Conservation (phyloP, 148 eudicot species). For the Vaccinium myrtillus region DNA sequence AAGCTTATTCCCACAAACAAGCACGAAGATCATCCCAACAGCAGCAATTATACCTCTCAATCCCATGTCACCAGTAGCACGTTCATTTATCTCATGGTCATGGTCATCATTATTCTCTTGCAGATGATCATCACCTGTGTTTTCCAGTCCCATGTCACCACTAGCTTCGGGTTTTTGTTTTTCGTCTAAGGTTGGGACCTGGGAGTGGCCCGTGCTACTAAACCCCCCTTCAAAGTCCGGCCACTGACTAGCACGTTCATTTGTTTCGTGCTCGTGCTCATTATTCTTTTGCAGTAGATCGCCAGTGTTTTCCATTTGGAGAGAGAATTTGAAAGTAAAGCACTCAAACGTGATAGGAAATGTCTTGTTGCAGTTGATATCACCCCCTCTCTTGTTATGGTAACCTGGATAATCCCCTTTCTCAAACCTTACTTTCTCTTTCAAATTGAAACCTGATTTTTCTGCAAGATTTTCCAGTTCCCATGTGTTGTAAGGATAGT, state of each 20-base stretch:
- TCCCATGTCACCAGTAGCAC: background rate
- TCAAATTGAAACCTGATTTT: conserved; percentile 12
- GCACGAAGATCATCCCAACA: background rate
- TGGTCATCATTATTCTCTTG: background rate
- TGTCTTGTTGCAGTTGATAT: conserved; percentile 16
- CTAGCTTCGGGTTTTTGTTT: too few relatives aligned
- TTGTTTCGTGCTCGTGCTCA: background rate
- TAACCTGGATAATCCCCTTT: conserved; percentile 30
- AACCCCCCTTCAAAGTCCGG: too few relatives aligned
- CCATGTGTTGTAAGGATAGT: conserved; percentile 23
- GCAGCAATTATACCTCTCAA: background rate
- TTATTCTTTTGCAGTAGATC: background rate
- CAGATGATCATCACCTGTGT: background rate
- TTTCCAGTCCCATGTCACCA: background rate
- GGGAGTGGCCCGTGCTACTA: too few relatives aligned
- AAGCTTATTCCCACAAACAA: background rate
- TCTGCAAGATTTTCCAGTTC: conserved; percentile 17
- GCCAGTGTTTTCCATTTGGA: background rate
- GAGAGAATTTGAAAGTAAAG: conserved; percentile 18
- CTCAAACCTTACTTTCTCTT: conserved; percentile 16
- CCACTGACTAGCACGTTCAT: too few relatives aligned
- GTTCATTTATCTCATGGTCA: too few relatives aligned
- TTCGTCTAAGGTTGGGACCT: too few relatives aligned
- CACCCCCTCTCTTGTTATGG: conserved; percentile 30
- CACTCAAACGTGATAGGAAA: conserved; percentile 4